Evolutionary conservation across 2,329 filamentous ascomycete species (phyloP).

Genomic region (Xenoacremonium recifei): DNA sequence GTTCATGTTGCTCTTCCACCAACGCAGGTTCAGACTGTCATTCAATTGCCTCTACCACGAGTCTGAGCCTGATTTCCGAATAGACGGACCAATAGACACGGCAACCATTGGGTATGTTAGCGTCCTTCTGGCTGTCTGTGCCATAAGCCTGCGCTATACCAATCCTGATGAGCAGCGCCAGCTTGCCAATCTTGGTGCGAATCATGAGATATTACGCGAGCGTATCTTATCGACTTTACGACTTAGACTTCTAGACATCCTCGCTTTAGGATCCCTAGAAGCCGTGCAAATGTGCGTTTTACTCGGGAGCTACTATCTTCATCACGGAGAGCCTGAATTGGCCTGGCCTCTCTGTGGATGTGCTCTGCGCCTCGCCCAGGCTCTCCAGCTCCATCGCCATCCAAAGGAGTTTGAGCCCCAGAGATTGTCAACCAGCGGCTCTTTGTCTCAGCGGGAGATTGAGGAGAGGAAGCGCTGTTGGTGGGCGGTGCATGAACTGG

Average conservation of each 20-base stretch:
- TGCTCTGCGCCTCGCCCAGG: slow-evolving; percentile 33
- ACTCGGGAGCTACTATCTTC: slow-evolving; percentile 36
- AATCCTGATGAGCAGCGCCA: background rate
- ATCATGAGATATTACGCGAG: background rate
- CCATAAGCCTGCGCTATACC: slow-evolving; percentile 13
- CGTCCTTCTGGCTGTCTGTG: slow-evolving; percentile 12
- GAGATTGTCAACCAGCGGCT: background rate
- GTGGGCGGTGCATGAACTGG: slow-evolving; percentile 41
- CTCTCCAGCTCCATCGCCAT: slow-evolving; percentile 30
- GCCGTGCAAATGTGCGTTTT: slow-evolving; percentile 33
- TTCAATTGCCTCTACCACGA: slow-evolving; percentile 8
- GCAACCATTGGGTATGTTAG: slow-evolving; percentile 7
- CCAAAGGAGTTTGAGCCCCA: no score
- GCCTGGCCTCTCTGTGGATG: slow-evolving; percentile 39
- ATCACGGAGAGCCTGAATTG: slow-evolving; percentile 32
- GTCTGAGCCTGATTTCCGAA: no score
- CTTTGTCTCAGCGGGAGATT: slow-evolving; percentile 1
- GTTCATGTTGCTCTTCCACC: slow-evolving; percentile 37
- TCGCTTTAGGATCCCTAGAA: slow-evolving; percentile 24
- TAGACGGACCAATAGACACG: background rate
- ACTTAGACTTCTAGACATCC: slow-evolving; percentile 13
- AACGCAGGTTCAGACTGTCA: slow-evolving; percentile 26
- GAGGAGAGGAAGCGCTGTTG: slow-evolving; percentile 35
- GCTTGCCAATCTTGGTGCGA: background rate
- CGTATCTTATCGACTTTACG: slow-evolving; percentile 2